These are phyloP conservation scores for Argentina anserina DNA, from an alignment of 306 rosid species.

Conservation along the genomic window DNA sequence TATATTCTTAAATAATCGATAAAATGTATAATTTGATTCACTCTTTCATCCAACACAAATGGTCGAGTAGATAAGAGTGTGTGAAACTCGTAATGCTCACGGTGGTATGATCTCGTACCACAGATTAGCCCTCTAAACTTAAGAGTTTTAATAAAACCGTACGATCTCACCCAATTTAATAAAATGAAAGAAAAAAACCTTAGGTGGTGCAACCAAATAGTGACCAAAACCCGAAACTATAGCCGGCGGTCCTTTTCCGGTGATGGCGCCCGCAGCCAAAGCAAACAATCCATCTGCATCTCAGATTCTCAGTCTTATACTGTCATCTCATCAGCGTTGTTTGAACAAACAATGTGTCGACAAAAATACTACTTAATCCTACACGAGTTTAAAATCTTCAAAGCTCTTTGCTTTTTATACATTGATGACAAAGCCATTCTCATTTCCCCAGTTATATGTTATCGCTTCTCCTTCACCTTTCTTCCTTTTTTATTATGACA, in stretches of 20 bases:
- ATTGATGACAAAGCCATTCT: not conserved
- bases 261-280: not conserved
- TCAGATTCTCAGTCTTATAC: not conserved
- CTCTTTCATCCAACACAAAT: too few species aligned
- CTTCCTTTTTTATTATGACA: not conserved
- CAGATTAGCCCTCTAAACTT: too few species aligned
- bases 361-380: not conserved
- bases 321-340: not conserved
- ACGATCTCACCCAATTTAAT: too few species aligned
- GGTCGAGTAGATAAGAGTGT: too few species aligned
- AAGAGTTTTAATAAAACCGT: too few species aligned
- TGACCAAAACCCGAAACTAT: not conserved
- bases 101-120: too few species aligned
- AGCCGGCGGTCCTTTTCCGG: not conserved
- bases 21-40: too few species aligned
- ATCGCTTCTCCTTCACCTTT: not conserved
- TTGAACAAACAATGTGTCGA: not conserved
- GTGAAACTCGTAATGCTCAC: too few species aligned
- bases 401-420: not conserved
- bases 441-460: not conserved
- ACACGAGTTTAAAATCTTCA: not conserved
- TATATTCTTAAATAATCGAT: too few species aligned
- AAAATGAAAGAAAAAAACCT: too few species aligned
- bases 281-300: not conserved
- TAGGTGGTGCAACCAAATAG: not conserved